Percentiles rank a stretch among this genome's conserved stretches.
phyloP scores from a whole-genome alignment of 1,284 basidiomycete species.

The Ceratobasidium sp. region DNA sequence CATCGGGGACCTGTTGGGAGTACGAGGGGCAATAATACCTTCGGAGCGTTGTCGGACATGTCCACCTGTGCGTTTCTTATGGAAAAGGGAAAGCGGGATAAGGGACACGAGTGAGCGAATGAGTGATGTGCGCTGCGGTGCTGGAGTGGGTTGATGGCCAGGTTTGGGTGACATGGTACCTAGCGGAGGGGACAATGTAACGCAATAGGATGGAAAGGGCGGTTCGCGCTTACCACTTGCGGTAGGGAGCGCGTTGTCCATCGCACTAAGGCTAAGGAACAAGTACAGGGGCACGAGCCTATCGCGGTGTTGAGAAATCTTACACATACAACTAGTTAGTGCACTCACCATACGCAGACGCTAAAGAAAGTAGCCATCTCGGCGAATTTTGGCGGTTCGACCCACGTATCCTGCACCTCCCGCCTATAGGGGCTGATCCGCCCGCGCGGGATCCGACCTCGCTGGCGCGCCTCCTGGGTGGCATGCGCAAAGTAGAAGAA shows the following conservation, averaged over 20 bases:
- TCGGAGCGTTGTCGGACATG: constrained; percentile 53
- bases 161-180: constrained; percentile 31
- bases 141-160: constrained; percentile 10
- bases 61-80: constrained; percentile 48
- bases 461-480: constrained; percentile 62
- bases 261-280: constrained; percentile 86
- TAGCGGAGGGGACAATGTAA: background rate
- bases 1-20: constrained; percentile 49
- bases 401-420: constrained; percentile 39
- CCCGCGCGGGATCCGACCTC: constrained; percentile 46
- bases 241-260: constrained; percentile 88
- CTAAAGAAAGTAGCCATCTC: constrained; percentile 94
- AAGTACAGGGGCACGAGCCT: constrained; percentile 55
- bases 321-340: constrained; percentile 59
- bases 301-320: background rate
- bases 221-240: constrained; percentile 36
- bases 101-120: constrained; percentile 68
- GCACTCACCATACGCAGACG: constrained; percentile 90
- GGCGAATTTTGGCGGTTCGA: constrained; percentile 59
- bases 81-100: constrained; percentile 50
- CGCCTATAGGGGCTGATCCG: constrained; percentile 31
- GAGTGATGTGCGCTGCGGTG: constrained; percentile 59
- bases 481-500: constrained; percentile 85
- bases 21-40: constrained; percentile 68
- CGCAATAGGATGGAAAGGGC: constrained; percentile 8